Evolutionary conservation across 768 basidiomycete genomes (phyloP).

Genomic region (Saitozyma sp.): DNA sequence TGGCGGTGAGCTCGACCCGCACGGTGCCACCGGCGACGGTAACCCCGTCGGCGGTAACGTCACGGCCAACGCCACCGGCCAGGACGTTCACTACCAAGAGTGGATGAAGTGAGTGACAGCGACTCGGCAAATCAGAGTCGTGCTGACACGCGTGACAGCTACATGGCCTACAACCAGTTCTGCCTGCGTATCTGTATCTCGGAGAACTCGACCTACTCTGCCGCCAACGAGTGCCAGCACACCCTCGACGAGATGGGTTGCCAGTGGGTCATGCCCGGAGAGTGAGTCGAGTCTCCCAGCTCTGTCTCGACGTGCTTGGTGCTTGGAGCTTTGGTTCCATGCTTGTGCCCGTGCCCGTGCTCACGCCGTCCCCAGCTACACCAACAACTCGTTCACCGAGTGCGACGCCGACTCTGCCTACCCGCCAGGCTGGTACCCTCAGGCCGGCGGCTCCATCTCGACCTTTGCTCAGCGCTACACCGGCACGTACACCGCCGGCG

Average conservation of each 20-base stretch:
- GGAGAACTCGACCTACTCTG: conserved; percentile 52
- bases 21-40: conserved; percentile 54
- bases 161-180: conserved; percentile 56
- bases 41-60: conserved; percentile 55
- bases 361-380: conserved; percentile 37
- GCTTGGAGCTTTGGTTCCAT: too few relatives aligned
- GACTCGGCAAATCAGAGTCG: not conserved
- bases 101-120: conserved; percentile 53
- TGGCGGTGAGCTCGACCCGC: conserved; percentile 58
- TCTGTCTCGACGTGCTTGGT: not conserved
- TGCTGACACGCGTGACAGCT: conserved; percentile 29
- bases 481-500: conserved; percentile 47
- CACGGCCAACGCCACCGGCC: conserved; percentile 51
- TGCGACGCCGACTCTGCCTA: conserved; percentile 56
- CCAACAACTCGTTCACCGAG: conserved; percentile 55
- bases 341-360: not conserved
- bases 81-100: conserved; percentile 55
- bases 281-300: conserved; percentile 42
- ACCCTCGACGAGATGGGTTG: conserved; percentile 53
- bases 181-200: conserved; percentile 58
- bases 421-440: conserved; percentile 55
- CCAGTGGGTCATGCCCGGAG: conserved; percentile 52
- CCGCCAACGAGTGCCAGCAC: conserved; percentile 53
- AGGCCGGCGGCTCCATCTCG: conserved; percentile 48
- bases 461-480: conserved; percentile 54